Base-by-base conservation (phyloP, 192 early-diverging fungal species). In the Helicostylum pulchrum region DNA sequence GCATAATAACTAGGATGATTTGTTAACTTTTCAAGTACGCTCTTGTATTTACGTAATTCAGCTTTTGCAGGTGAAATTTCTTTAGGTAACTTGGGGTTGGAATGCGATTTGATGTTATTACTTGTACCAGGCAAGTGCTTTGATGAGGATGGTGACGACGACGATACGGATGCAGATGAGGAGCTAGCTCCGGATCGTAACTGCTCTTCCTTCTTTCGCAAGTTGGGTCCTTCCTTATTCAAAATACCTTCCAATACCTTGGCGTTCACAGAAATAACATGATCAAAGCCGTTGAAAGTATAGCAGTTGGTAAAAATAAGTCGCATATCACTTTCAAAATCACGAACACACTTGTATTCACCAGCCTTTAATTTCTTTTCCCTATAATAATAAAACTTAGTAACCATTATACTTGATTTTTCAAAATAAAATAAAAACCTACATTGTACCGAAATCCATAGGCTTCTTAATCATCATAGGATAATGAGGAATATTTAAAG, bases 281-380 rank as follows among this genome's bases (percentile, higher is more conserved):
- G 87, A 19, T 65, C 70, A 21, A 71, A n/a, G 3, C 72, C 78
- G 62, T 92, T 92, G 66, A 88, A 92, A 9, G 71, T 83, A 66
- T 79, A 88, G 62, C 89, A 92, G 72, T 92, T 92, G 32, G 74
- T 70, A 62, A 87, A 82, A n/a, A 92, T 83, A 23, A 80, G 78
- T 12, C 74, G 65, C 19, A 90, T 71, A 69, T 92, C 86, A 21
- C 64, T 65, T 34, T 80, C 79, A 67, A 92, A 86, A 20, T 80
- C 72, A 26, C 83, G 68, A 39, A 59, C 57, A 23, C 39, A 23
- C 19, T 59, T 59, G 7, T 59, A 59, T 45, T 45, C 32, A 7
- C 74, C 76, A 1, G 56, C 47, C 1, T 72, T 62, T 20, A 90
- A 60, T 59, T 90, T 90, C 32, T 75, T 53, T 11, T 47, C 19